Conservation (phyloP, 305 asterid genomes). For the Rubia peregrina region DNA sequence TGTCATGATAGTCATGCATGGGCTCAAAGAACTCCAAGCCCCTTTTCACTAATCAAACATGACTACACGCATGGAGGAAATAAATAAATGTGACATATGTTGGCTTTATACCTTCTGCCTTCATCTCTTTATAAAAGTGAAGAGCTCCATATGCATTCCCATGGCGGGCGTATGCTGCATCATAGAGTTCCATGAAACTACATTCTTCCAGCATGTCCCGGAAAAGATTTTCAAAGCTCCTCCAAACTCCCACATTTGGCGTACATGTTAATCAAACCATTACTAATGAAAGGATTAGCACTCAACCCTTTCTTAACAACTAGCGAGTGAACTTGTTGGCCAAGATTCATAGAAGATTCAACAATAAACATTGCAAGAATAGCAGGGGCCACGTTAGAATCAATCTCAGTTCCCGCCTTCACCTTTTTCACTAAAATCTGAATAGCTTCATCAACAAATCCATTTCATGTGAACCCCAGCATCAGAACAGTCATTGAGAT, state of each 20-base stretch:
- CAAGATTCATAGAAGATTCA: slow-evolving; percentile 54
- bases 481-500: slow-evolving; percentile 72
- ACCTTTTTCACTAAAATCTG: slow-evolving; percentile 57
- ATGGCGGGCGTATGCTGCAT: slow-evolving; percentile 90
- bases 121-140: slow-evolving; percentile 53
- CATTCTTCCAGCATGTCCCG: slow-evolving; percentile 42
- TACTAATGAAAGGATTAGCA: slow-evolving; percentile 46
- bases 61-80: slow-evolving; percentile 83
- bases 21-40: slow-evolving; percentile 65
- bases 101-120: slow-evolving; percentile 38
- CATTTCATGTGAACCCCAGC: slow-evolving; percentile 59
- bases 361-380: slow-evolving; percentile 57
- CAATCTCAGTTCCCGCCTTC: slow-evolving; percentile 42
- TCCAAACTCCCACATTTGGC: slow-evolving; percentile 68
- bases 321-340: slow-evolving; percentile 64
- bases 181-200: slow-evolving; percentile 85
- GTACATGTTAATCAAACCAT: slow-evolving; percentile 79
- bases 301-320: slow-evolving; percentile 52
- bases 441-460: slow-evolving; percentile 68
- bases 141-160: slow-evolving; percentile 61
- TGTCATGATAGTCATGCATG: slow-evolving; percentile 44
- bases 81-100: slow-evolving; percentile 80
- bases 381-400: slow-evolving; percentile 53
- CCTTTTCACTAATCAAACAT: slow-evolving; percentile 52
- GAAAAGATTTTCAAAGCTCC: slow-evolving; percentile 44